A percentile compares a stretch with the other conserved stretches of the same genome.
Conservation (phyloP, 1,284 basidiomycete genomes). For the Mycena sp. region DNA sequence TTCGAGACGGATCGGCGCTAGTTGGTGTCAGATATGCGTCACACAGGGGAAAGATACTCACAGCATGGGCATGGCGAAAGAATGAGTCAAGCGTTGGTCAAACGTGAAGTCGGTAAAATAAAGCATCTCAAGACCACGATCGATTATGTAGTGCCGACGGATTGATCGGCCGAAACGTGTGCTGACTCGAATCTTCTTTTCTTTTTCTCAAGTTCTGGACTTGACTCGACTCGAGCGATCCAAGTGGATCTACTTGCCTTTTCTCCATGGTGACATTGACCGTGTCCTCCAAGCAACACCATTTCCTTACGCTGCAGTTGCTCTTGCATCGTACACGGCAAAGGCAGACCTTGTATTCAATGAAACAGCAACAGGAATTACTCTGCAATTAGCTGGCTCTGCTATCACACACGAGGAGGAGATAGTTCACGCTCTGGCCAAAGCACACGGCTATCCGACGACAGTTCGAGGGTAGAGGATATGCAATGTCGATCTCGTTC, state of each 20-base stretch:
- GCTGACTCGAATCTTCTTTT: too few species aligned
- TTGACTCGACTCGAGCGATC: neutral
- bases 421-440: slow-evolving; percentile 70
- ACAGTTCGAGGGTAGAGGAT: slow-evolving; percentile 63
- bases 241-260: too few species aligned
- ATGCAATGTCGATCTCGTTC: neutral
- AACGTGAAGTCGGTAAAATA: neutral
- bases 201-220: neutral
- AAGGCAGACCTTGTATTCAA: slow-evolving; percentile 68
- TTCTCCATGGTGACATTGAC: slow-evolving; percentile 61
- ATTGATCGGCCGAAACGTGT: too few species aligned
- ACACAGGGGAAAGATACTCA: slow-evolving; percentile 40
- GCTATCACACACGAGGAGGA: slow-evolving; percentile 68
- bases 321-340: slow-evolving; percentile 68
- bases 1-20: slow-evolving; percentile 85
- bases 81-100: neutral
- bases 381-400: slow-evolving; percentile 61
- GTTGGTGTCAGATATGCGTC: slow-evolving; percentile 18
- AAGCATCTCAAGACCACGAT: neutral
- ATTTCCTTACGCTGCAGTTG: slow-evolving; percentile 76
- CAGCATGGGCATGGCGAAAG: slow-evolving; percentile 59
- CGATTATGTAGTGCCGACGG: too few species aligned
- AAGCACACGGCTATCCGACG: slow-evolving; percentile 66
- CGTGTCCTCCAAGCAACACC: slow-evolving; percentile 71
- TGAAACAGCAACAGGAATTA: slow-evolving; percentile 54